phyloP scores from a whole-genome alignment of 768 basidiomycete species.

The Termitomyces sp. region DNA sequence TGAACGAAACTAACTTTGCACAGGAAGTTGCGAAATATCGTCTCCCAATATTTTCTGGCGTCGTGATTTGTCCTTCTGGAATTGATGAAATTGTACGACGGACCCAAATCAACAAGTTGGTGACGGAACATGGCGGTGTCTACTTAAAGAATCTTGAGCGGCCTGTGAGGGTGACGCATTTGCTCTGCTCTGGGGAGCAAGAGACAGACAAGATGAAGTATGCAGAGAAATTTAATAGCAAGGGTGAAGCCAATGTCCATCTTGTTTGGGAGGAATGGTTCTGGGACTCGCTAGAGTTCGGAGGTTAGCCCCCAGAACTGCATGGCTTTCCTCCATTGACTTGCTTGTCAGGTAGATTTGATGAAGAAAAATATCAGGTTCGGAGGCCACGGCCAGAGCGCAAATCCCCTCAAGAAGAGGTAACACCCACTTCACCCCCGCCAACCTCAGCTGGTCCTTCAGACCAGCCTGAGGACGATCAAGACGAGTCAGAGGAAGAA shows the following conservation, averaged over 20 bases:
- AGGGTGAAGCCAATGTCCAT: conserved; percentile 66
- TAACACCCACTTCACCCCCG: conserved; percentile 17
- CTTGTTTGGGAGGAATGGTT: conserved; percentile 97
- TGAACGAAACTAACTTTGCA: neutral
- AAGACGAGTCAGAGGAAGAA: conserved; percentile 49
- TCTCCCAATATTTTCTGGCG: conserved; percentile 66
- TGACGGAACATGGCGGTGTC: conserved; percentile 55
- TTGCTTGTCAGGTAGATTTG: conserved; percentile 45
- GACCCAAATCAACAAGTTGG: conserved; percentile 54
- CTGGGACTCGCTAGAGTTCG: conserved; percentile 83
- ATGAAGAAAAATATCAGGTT: conserved; percentile 56
- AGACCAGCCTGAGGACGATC: conserved; percentile 10
- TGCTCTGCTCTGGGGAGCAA: conserved; percentile 66
- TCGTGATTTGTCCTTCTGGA: conserved; percentile 72
- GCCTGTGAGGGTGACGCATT: conserved; percentile 77
- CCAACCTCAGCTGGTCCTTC: conserved; percentile 17
- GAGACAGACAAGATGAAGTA: conserved; percentile 76
- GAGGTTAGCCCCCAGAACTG: conserved; percentile 34
- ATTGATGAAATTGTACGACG: conserved; percentile 58
- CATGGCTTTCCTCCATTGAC: neutral
- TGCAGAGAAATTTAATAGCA: conserved; percentile 66
- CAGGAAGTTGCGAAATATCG: conserved; percentile 58
- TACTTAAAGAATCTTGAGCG: conserved; percentile 76
- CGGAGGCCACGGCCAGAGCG: conserved; percentile 56
- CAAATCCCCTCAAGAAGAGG: conserved; percentile 24